Evolutionary conservation across 2,329 filamentous ascomycete genomes (phyloP), one percentile per base, ranked within the genome.

Genomic region (Plectosphaerella sp.): DNA sequence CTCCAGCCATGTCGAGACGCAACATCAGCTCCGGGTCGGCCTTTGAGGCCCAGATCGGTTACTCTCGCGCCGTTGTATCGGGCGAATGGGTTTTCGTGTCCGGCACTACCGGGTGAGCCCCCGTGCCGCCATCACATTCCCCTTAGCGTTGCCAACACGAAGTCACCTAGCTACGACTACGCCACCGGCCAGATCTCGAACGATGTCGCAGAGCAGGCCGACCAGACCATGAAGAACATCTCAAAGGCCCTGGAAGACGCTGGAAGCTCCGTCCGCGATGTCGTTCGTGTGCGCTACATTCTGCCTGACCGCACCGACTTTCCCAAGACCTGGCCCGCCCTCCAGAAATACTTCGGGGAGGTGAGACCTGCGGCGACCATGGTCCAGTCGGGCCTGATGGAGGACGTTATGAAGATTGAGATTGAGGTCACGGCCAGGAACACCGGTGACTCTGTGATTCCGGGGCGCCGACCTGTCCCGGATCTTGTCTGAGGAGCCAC

Each of bases 351-450:
- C 72, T 67, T 81, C 47, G 76, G 75, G 7, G 62, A 71, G 3
- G 72, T 76, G n/a, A 64, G 72, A 33, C 78, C 78, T 1, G 77
- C 78, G 22, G 78, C 78, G 18, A 81, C 76, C 1, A 81, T 81
- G 78, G 61, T 79, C 1, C 72, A 79, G 61, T 71, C 75, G 0
- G 71, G 64, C 10, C 57, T 81, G 52, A 75, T 80, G 73, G 73
- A 78, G 59, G 76, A 78, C 36, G 66, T 47, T 16, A 75, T 76
- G 71, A 69, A 65, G 63, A 66, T 74, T 58, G 72, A 74, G 59
- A 73, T 74, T 45, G 71, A 74, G 50, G 71, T 73, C 9, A 74
- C 71, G 5, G 72, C 72, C n/a, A 54, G 52, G 33, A 58, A 54
- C 41, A 16, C 20, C 2, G 14, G 16, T 9, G 36, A 20, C 8